These are phyloP conservation scores for Calcarisporium arbuscula DNA, from an alignment of 2,329 filamentous ascomycete genomes.

Conservation along the genomic window DNA sequence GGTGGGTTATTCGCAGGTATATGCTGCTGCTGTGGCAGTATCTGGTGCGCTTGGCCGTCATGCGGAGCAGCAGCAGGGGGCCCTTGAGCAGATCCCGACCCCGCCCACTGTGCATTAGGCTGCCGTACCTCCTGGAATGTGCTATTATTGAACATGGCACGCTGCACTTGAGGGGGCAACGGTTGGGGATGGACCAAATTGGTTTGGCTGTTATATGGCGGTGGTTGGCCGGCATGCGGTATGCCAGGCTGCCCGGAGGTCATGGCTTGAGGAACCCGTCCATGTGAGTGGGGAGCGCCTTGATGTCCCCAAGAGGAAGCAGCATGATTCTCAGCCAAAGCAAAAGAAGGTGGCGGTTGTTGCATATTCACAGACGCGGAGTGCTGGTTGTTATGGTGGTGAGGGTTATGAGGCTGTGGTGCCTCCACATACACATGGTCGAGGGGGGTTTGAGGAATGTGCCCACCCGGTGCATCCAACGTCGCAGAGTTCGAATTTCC, in stretches of 20 bases:
- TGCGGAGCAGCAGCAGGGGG: conserved; percentile 7
- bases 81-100: conserved; percentile 9
- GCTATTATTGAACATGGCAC: conserved; percentile 39
- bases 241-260: too few species aligned
- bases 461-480: conserved; percentile 13
- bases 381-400: conserved; percentile 43
- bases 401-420: conserved; percentile 50
- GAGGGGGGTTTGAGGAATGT: conserved; percentile 43
- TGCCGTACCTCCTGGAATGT: conserved; percentile 24
- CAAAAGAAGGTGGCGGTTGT: conserved; percentile 26
- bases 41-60: conserved; percentile 9
- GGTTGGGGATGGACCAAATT: conserved; percentile 41
- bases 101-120: too few species aligned
- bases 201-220: too few species aligned
- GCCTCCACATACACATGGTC: conserved; percentile 46
- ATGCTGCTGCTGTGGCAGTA: conserved; percentile 9
- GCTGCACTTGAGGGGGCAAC: conserved; percentile 49
- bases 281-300: too few species aligned
- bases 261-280: too few species aligned
- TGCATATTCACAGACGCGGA: conserved; percentile 27
- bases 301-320: conserved; percentile 10
- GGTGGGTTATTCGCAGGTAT: conserved; percentile 10
- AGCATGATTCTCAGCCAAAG: conserved; percentile 15
- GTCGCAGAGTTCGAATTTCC: conserved; percentile 16
- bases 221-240: too few species aligned